These are phyloP conservation scores for Voacanga thouarsii DNA, from an alignment of 257 asterid species.

Conservation along the genomic window DNA sequence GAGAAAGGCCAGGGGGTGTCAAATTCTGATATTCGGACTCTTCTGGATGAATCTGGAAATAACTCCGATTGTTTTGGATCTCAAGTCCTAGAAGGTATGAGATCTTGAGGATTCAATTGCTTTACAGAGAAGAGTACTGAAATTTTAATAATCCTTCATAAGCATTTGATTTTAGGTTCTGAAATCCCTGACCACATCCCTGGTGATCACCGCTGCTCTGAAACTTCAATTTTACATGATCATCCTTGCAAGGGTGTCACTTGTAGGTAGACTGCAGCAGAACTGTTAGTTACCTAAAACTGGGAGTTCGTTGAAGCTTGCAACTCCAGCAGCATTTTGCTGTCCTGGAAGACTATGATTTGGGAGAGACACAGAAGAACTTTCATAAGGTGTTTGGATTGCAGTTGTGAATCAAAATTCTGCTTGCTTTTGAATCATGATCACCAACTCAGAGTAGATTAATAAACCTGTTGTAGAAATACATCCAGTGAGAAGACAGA, in stretches of 20 bases:
- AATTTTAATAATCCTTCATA: background rate
- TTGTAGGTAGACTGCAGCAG: conserved; percentile 40
- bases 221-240: conserved; percentile 42
- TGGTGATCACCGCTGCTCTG: conserved; percentile 30
- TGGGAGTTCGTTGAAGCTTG: conserved; percentile 8
- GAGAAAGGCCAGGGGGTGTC: conserved; percentile 20
- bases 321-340: conserved; percentile 2
- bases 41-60: conserved; percentile 26
- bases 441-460: background rate
- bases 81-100: conserved; percentile 44
- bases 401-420: background rate
- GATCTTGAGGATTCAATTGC: background rate
- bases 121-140: background rate
- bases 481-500: background rate
- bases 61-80: conserved; percentile 37
- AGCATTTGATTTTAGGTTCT: conserved; percentile 35
- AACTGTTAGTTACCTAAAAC: background rate
- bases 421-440: conserved; percentile 5
- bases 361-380: background rate
- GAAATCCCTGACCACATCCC: conserved; percentile 32
- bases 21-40: conserved; percentile 22
- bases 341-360: conserved; percentile 5
- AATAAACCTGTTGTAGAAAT: background rate
- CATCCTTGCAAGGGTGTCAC: conserved; percentile 45
- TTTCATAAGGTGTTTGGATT: background rate